Evolutionary conservation across 805 yeast species (phyloP).

Genomic region (Ogataea siamensis): DNA sequence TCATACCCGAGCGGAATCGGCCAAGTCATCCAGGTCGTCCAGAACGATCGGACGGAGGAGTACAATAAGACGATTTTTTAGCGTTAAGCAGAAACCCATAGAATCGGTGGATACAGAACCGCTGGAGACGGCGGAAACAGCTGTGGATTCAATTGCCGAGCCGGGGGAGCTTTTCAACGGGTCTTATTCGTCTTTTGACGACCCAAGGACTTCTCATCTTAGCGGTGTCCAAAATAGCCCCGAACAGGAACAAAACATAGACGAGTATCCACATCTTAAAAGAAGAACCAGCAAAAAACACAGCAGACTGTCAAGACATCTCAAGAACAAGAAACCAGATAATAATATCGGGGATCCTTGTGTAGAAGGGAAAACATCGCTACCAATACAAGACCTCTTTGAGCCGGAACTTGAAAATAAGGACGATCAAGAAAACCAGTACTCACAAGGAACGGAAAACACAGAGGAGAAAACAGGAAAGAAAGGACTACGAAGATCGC

Average conservation of each 20-base stretch:
- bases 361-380: background rate
- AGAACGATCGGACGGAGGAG: slow-evolving; percentile 6
- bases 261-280: slow-evolving; percentile 16
- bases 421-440: slow-evolving; percentile 9
- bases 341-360: background rate
- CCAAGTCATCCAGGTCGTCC: slow-evolving; percentile 8
- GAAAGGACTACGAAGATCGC: slow-evolving; percentile 17
- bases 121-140: background rate
- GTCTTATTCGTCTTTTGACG: slow-evolving; percentile 1
- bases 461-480: slow-evolving; percentile 2
- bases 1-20: slow-evolving; percentile 12
- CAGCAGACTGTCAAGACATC: slow-evolving; percentile 7
- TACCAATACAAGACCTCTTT: slow-evolving; percentile 14
- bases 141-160: background rate
- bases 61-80: slow-evolving; percentile 11
- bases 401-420: slow-evolving; percentile 5
- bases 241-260: background rate
- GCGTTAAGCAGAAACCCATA: slow-evolving; percentile 4
- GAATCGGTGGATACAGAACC: slow-evolving; percentile 1
- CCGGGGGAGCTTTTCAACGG: background rate
- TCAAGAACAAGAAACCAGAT: slow-evolving; percentile 8
- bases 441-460: no score
- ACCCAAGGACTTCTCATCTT: background rate
- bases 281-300: slow-evolving; percentile 11
- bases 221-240: slow-evolving; percentile 1